Base-by-base conservation (phyloP, 1,284 basidiomycete genomes). In the Ganoderma resinaceum region DNA sequence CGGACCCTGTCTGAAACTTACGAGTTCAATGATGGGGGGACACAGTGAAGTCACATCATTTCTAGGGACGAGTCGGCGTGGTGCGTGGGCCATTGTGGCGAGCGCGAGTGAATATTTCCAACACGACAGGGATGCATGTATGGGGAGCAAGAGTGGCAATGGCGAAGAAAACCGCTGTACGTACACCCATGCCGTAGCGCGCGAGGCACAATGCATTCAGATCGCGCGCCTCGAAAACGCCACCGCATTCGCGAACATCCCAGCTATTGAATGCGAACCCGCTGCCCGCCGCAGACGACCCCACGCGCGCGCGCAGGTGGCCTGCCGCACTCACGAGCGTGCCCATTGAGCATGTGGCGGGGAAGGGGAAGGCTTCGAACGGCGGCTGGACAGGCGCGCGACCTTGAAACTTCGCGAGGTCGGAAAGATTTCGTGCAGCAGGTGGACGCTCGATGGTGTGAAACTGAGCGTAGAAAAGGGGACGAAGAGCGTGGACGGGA, bases 181-280 rank as follows among this genome's bases (percentile, higher is more conserved):
- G 59, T 61, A 66, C 64, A 53, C 14, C 37, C 46, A 33, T 46
- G 26, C 59, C 55, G 55, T 20, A 33, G 33, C 55, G 33, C 55
- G n/a, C 35, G 33, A n/a, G 18, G 20, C 35, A 26, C 46, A 14
- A 52, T 6, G 46, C n/a, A 35, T 37, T 37, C 55, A 35, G 55
- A 52, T 26, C n/a, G 23, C 33, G 18, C 35, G 33, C 33, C 43
- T 46, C 43, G 61, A 62, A 49, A 49, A 49, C 61, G 61, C 61
- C 61, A 62, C 61, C 31, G 38, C 35, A 29, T 62, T 49, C 61
- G 61, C 43, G 61, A 46, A 62, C 43, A n/a, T 40, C 14, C 29
- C 29, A 16, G 37, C 33, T 58, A 23, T 37, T 37, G 33, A 58
- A 11, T 58, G 55, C 35, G 55, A 23, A 18, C 55, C 18, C 55